A percentile compares a stretch with the other conserved stretches of the same genome.
Conservation (phyloP, 2,329 filamentous ascomycete species). For the Hypoxylon sp. region DNA sequence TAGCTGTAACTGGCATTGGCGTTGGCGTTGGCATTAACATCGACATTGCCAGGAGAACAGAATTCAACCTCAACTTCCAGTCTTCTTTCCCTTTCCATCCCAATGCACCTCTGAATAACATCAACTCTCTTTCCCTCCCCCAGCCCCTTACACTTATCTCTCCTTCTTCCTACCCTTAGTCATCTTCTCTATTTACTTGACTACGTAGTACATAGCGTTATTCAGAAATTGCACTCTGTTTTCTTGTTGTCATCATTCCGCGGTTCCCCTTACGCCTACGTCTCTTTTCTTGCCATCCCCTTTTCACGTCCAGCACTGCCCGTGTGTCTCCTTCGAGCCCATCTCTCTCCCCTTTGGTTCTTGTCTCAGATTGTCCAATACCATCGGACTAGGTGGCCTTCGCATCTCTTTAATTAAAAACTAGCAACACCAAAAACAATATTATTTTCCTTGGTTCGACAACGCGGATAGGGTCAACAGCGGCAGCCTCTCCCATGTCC, state of each 20-base stretch:
- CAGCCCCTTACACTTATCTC: slow-evolving; percentile 40
- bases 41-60: slow-evolving; percentile 33
- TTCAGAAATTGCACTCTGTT: slow-evolving; percentile 43
- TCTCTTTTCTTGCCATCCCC: slow-evolving; percentile 39
- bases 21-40: slow-evolving; percentile 14
- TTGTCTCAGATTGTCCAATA: slow-evolving; percentile 39
- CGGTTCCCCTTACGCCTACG: slow-evolving; percentile 41
- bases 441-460: slow-evolving; percentile 41
- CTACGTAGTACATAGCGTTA: slow-evolving; percentile 52
- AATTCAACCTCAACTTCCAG: slow-evolving; percentile 51
- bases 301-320: slow-evolving; percentile 36
- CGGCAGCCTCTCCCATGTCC: slow-evolving; percentile 50
- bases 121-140: slow-evolving; percentile 49
- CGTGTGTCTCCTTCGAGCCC: slow-evolving; percentile 34
- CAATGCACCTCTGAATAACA: slow-evolving; percentile 54
- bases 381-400: slow-evolving; percentile 34
- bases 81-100: slow-evolving; percentile 51
- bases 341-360: slow-evolving; percentile 37
- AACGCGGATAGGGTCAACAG: slow-evolving; percentile 33
- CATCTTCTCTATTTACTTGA: slow-evolving; percentile 50
- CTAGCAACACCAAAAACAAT: slow-evolving; percentile 39
- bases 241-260: slow-evolving; percentile 47
- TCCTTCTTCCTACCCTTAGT: slow-evolving; percentile 50
- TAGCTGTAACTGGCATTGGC: slow-evolving; percentile 1
- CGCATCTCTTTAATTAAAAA: slow-evolving; percentile 39